Evolutionary conservation across 1,284 basidiomycete genomes (phyloP).

Genomic region (Marasmius sp.): DNA sequence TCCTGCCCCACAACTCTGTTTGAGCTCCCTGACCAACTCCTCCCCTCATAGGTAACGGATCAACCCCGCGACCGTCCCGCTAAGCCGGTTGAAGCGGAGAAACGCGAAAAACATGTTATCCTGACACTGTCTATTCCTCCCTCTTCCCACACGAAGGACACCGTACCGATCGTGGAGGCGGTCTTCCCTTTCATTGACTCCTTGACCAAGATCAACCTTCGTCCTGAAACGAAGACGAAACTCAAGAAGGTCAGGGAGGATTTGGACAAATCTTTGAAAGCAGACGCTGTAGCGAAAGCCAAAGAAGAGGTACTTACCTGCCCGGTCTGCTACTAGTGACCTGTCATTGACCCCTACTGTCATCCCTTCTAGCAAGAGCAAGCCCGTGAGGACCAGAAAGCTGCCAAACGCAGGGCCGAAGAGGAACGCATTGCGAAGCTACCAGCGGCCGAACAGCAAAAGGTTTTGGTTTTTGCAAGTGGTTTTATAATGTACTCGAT

Average conservation of each 20-base stretch:
- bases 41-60: constrained; percentile 66
- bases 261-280: constrained; percentile 64
- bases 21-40: constrained; percentile 1
- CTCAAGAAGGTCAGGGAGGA: constrained; percentile 72
- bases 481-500: neutral
- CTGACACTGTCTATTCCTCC: constrained; percentile 64
- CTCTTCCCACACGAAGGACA: constrained; percentile 46
- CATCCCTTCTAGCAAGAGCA: constrained; percentile 27
- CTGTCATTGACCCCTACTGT: neutral
- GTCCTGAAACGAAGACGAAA: constrained; percentile 80
- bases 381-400: constrained; percentile 65
- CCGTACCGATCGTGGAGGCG: constrained; percentile 62
- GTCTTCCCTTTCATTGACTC: constrained; percentile 76
- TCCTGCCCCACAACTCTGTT: neutral
- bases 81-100: constrained; percentile 43
- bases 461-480: constrained; percentile 41
- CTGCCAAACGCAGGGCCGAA: constrained; percentile 74
- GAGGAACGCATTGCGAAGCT: constrained; percentile 71
- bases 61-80: constrained; percentile 73
- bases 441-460: constrained; percentile 81
- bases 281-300: constrained; percentile 68
- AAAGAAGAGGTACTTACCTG: constrained; percentile 57
- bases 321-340: neutral
- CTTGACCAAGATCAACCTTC: constrained; percentile 57
- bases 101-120: constrained; percentile 71